Evolutionary conservation across 2,329 filamentous ascomycete genomes (phyloP).

Genomic region (Trichoderma breve): DNA sequence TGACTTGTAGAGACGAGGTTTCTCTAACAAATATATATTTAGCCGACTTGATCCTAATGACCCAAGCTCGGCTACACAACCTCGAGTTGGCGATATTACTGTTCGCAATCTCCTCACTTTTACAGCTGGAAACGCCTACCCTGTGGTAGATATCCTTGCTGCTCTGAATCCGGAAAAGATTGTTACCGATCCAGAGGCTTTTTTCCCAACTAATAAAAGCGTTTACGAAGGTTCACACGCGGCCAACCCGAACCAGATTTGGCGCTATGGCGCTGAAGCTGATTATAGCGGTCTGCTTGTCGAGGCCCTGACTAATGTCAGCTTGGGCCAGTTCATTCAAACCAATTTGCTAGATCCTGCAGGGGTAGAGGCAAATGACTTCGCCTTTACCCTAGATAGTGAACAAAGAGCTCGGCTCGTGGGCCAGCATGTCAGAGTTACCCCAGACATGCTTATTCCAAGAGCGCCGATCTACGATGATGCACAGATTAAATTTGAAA

Average conservation of each 20-base stretch:
- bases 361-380: not conserved
- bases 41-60: not conserved
- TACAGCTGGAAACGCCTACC: not conserved
- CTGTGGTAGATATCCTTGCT: not conserved
- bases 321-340: not conserved
- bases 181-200: not conserved
- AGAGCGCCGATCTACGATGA: not conserved
- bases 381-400: not conserved
- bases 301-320: not conserved
- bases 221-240: not conserved
- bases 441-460: not conserved
- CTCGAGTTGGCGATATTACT: not conserved
- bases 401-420: not conserved
- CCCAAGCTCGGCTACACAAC: not conserved
- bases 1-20: not conserved
- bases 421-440: not conserved
- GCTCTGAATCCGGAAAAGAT: not conserved
- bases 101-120: not conserved
- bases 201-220: not conserved
- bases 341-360: not conserved
- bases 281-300: not conserved
- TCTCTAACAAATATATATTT: not conserved
- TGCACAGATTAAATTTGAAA: not conserved
- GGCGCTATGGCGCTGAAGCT: not conserved
- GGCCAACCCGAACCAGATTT: not conserved